Evolutionary conservation across 73 alveolate species (phyloP), one percentile per base, ranked within the genome.

Genomic region (Paramecium sexaurelia): DNA sequence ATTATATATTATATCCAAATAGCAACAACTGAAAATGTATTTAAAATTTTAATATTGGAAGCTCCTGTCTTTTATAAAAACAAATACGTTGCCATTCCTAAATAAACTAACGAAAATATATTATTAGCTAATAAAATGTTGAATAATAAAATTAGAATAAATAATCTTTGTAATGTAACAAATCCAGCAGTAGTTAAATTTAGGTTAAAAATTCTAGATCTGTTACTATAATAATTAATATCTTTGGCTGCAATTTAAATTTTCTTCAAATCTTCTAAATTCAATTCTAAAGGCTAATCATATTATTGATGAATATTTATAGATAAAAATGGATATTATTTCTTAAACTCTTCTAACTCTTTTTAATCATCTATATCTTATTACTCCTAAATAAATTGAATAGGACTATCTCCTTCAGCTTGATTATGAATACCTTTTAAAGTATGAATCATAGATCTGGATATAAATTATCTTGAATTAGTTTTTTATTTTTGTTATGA

Each of bases 11-110:
- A 9, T 17, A 78, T 39, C 90, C 90, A 78, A 10, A 78, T 78
- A 24, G 90, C 90, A 78, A 17, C 90, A 19, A 78, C 90, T 20
- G 90, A 39, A 24, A 78, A 78, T 40, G 73, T 78, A 20, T 78
- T 78, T 26, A 78, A 43, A 11, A 78, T 78, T 6, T 43, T 78
- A 24, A 78, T 22, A 40, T 78, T 78, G 6, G 68, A 29, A 6
- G 73, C 47, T 3, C 71, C 90, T 10, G 68, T 37, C 7, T n/a
- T 39, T 22, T 45, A 24, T 29, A 40, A 24, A 78, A 78, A 78
- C 24, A 78, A 78, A 24, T 41, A 41, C 4, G 71, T 20, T 3
- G 90, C 73, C 8, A 78, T 47, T 3, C 68, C 73, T 27, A 78
- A 43, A 78, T 78, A 78, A 1, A 78, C 90, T 41, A 78, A 43